Evolutionary conservation across 2,329 filamentous ascomycete species (phyloP), one percentile per base, ranked within the genome.

Genomic region (Pseudogymnoascus sp.): DNA sequence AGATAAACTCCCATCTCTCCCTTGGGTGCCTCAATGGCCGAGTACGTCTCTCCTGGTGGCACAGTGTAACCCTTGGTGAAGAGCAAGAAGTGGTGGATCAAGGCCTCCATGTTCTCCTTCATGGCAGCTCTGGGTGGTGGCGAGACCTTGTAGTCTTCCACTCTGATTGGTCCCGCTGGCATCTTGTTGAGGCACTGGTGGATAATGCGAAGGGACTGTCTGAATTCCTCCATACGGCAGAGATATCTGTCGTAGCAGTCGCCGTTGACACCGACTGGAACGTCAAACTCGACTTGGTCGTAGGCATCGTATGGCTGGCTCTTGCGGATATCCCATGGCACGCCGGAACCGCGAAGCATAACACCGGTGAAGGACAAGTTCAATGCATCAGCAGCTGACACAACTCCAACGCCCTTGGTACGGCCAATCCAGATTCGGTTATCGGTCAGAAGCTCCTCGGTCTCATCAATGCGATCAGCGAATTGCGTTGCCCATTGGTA

Each of bases 101-200:
- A 84, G 38, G 94, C 92, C 79, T 99, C 94, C 95, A 99, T 99
- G 81, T 99, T 99, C 85, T 99, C 94, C 84, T 99, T 99, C 94
- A 99, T 99, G 71, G 94, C 94, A 47, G 90, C 82, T 72, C 94
- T 87, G n/a, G 94, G 95, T 64, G 94, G 94, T 20, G 94, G 94
- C 2, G 90, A 89, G 71, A 99, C 85, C 85, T 99, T 99, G 86
- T 97, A 99, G 77, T 99, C 94, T 78, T 99, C 94, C 41, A 97
- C 91, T 68, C 93, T 89, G 73, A 97, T 84, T 59, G 94, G 94
- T 28, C 94, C 94, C 57, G 90, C 83, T 57, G 95, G 93, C 90
- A 99, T 99, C 81, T 99, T 91, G 83, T 99, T 97, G 69, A 99
- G 79, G 77, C 95, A 99, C 78, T 99, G 95, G 81, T 96, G 88